These are phyloP conservation scores for Sphagnum tenellum DNA, from an alignment of 225 moss, liverwort and hornwort species.

Conservation along the genomic window DNA sequence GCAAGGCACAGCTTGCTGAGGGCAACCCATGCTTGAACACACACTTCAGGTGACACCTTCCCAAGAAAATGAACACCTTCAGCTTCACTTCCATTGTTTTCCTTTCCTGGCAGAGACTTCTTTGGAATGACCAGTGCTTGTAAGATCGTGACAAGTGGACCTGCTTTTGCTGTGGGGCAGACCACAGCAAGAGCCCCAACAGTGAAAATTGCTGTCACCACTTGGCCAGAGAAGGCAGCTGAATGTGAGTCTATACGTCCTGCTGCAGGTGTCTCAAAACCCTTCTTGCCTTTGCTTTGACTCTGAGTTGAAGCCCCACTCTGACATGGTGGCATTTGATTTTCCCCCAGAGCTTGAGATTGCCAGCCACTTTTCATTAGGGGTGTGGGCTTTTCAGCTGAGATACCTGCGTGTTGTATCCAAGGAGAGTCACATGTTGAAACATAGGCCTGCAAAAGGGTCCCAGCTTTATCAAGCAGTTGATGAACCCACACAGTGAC, in stretches of 20 bases:
- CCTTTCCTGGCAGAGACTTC: constrained; percentile 14
- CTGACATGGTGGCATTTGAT: not conserved
- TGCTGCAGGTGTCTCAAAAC: constrained; percentile 7
- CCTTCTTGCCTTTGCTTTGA: not conserved
- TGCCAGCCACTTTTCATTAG: not conserved
- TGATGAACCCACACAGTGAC: constrained; percentile 35
- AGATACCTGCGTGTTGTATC: not conserved
- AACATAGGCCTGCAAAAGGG: constrained; percentile 23
- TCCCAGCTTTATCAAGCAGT: constrained; percentile 28
- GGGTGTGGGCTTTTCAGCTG: not conserved
- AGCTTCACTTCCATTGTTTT: constrained; percentile 4
- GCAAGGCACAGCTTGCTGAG: constrained; percentile 51
- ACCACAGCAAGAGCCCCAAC: constrained; percentile 34
- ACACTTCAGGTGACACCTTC: constrained; percentile 29
- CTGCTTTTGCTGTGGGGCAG: constrained; percentile 35
- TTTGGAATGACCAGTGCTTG: constrained; percentile 36
- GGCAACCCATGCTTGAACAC: constrained; percentile 40
- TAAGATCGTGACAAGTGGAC: constrained; percentile 32
- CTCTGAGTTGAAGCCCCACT: not conserved
- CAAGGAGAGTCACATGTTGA: not conserved
- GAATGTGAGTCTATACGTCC: not conserved
- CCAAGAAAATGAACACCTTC: constrained; percentile 15
- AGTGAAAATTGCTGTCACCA: constrained; percentile 43
- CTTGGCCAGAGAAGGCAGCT: constrained; percentile 6
- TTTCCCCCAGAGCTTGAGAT: not conserved